Conservation (phyloP, 139 green algal genomes). For the Spirogloea muscicola region DNA sequence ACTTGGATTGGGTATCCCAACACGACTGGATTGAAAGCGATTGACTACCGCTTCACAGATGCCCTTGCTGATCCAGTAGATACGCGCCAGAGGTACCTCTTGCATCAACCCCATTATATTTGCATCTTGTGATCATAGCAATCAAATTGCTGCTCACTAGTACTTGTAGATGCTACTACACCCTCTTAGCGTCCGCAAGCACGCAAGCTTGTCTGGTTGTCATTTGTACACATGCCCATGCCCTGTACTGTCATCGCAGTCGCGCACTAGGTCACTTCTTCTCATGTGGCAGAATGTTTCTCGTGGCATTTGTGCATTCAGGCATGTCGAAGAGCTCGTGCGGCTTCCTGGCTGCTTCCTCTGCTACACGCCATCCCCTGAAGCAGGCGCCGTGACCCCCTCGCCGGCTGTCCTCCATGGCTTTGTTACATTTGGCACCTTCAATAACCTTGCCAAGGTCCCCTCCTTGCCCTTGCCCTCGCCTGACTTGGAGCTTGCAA, state of each 20-base stretch:
- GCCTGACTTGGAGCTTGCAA: too few relatives aligned
- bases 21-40: conserved; percentile 74
- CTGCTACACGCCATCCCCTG: conserved; percentile 85
- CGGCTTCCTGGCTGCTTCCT: conserved; percentile 88
- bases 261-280: too few relatives aligned
- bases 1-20: conserved; percentile 99
- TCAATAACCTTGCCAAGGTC: conserved; percentile 98
- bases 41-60: conserved; percentile 90
- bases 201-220: too few relatives aligned
- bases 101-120: too few relatives aligned
- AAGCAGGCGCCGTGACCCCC: conserved; percentile 69
- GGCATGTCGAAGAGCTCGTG: conserved; percentile 78
- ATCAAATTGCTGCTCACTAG: too few relatives aligned
- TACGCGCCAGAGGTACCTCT: conserved; percentile 65
- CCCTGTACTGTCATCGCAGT: too few relatives aligned
- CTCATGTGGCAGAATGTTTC: background rate
- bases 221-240: too few relatives aligned
- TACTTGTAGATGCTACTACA: too few relatives aligned
- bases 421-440: conserved; percentile 94
- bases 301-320: conserved; percentile 12
- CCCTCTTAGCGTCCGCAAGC: too few relatives aligned
- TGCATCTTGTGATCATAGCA: too few relatives aligned
- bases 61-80: conserved; percentile 65
- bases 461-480: too few relatives aligned
- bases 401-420: conserved; percentile 66